Evolutionary conservation across 768 basidiomycete species (phyloP), one percentile per base, ranked within the genome.

Genomic region (Hortiboletus campestris): DNA sequence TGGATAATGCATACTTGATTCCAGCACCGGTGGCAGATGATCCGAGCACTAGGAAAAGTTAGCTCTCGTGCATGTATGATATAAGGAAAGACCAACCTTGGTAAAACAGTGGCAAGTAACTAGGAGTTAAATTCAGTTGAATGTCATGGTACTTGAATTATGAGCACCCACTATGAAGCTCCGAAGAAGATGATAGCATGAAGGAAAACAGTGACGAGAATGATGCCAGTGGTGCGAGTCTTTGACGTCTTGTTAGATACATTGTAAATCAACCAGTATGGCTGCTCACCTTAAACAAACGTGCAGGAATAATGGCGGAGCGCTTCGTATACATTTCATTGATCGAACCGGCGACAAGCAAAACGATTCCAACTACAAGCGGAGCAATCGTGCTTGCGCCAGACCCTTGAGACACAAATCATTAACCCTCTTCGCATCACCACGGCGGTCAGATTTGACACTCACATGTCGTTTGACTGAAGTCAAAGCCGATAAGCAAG

Each of bases 71-170:
- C 9, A 28, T 22, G 7, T 14, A 25, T 9, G 45, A 3, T 7
- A 25, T 13, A 16, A 3, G 4, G 16, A 8, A 29, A n/a, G 17
- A 31, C 49, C 14, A 32, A 69, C 68, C 67, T 74, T 93, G 90
- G 71, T 79, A 93, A 66, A 87, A 93, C 3, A 91, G 66, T 1
- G 90, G 89, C 8, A 92, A 76, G 62, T 91, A 91, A 64, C 69
- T 70, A 17, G 11, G 8, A 11, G 19, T 8, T 1, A 6, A 1
- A 36, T 25, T 59, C 25, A 60, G 60, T 39, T 17, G 19, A 22
- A 17, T 2, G 13, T 22, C 19, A 13, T 8, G 14, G 4, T 3
- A 11, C 22, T 49, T 13, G 10, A 13, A 12, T 6, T 20, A 42
- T 13, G 4, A 6, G 19, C 4, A 62, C 70, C 58, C 22, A 72